Evolutionary conservation across 2,329 filamentous ascomycete genomes (phyloP), one percentile per base, ranked within the genome.

Genomic region (Cladosporium sphaerospermum): DNA sequence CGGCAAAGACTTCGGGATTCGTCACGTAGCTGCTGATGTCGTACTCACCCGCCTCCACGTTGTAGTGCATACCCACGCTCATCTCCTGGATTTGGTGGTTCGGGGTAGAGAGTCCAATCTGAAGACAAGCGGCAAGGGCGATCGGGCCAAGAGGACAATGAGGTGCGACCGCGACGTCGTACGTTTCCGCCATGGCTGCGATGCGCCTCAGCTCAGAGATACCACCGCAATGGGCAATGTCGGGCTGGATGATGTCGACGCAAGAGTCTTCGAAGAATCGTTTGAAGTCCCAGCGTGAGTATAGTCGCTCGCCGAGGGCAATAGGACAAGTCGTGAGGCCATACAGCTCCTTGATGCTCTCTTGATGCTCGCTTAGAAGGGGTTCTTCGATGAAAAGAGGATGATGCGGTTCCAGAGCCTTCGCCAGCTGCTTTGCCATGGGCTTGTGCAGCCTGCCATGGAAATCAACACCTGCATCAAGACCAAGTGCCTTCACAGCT

Each of bases 21-120:
- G 45, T 56, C 8, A 62, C 53, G 36, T 62, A 63, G 50, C 56
- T 62, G 49, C 57, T 52, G 11, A 87, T 71, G 62, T 88, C 84
- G 59, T 82, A 75, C 3, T 80, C 75, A 1, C 79, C 82, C 0
- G 76, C 78, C 58, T 78, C 75, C 4, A 69, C 67, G 59, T 90
- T 90, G 63, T 90, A 90, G 64, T 90, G 87, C 58, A 90, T 90
- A 0, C 86, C 86, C 28, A 89, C 62, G 45, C 83, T 85, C 87
- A 89, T 89, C 66, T 89, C 86, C 63, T 88, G 83, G 31, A 89
- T 89, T 0, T 78, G 80, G 63, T 86, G 88, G 66, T 85, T 89
- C 18, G 75, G 77, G 10, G 71, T 80, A 14, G 70, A 71, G 31
- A 78, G 73, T 32, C 82, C 82, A 2, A 89, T 79, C 57, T 89